phyloP scores from a whole-genome alignment of 208 protist species.

The Acanthamoeba rhysodes region DNA sequence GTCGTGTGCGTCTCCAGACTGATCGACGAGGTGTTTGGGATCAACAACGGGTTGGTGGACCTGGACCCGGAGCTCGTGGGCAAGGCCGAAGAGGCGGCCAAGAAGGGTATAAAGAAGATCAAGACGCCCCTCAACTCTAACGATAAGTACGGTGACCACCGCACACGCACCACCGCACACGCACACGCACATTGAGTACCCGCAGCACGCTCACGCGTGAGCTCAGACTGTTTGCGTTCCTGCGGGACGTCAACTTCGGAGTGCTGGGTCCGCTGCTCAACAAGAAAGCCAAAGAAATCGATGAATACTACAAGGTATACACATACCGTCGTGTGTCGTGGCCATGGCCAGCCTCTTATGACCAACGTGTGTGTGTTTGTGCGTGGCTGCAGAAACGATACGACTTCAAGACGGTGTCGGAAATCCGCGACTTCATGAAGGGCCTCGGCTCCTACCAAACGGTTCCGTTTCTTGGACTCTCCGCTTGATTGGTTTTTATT shows the following conservation, averaged over 20 bases:
- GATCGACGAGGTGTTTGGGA: conserved; percentile 89
- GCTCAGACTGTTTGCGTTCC: conserved; percentile 32
- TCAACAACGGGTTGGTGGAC: conserved; percentile 83
- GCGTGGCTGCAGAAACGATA: conserved; percentile 69
- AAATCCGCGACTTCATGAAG: conserved; percentile 84
- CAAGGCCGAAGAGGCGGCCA: conserved; percentile 4
- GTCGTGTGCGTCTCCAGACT: conserved; percentile 48
- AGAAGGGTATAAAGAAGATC: conserved; percentile 67
- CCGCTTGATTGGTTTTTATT: too few species aligned
- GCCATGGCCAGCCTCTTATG: neutral
- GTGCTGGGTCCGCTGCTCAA: conserved; percentile 80
- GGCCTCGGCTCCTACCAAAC: conserved; percentile 60
- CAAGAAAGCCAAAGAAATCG: conserved; percentile 83
- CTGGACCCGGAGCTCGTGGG: conserved; percentile 69
- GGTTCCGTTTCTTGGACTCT: neutral
- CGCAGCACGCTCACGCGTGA: neutral
- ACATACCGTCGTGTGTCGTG: neutral
- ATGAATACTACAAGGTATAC: conserved; percentile 83
- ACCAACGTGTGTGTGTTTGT: neutral
- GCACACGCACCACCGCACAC: neutral
- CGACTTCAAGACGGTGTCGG: conserved; percentile 67
- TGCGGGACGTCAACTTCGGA: conserved; percentile 87
- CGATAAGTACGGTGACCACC: conserved; percentile 61
- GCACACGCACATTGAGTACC: neutral
- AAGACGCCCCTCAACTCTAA: conserved; percentile 85